Conservation (phyloP, 1,284 basidiomycete species). For the Prillingera fragicola region DNA sequence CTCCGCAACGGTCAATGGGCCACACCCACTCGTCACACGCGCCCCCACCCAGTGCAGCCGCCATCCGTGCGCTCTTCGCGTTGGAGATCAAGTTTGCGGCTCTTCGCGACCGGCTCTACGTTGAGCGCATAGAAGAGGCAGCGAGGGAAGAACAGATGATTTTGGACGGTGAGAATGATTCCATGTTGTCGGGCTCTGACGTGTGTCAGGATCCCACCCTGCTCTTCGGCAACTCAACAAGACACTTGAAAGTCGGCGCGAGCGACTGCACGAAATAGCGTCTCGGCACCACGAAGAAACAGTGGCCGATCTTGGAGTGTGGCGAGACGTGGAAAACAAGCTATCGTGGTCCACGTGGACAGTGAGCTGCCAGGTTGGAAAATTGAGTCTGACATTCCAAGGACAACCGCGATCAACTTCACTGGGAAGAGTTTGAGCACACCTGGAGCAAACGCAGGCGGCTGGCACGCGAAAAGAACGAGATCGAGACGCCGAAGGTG, state of each 20-base stretch:
- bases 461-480: constrained; percentile 53
- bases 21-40: constrained; percentile 38
- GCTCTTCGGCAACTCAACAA: constrained; percentile 51
- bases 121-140: constrained; percentile 55
- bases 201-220: constrained; percentile 52
- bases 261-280: constrained; percentile 42
- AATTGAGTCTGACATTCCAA: constrained; percentile 15
- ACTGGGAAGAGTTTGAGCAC: constrained; percentile 51
- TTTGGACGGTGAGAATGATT: constrained; percentile 46
- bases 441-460: constrained; percentile 51
- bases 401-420: constrained; percentile 45
- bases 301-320: constrained; percentile 46
- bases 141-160: constrained; percentile 54
- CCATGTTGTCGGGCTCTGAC: neutral
- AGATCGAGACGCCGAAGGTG: constrained; percentile 50
- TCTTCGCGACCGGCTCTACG: constrained; percentile 53
- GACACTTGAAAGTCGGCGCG: constrained; percentile 35
- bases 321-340: constrained; percentile 46
- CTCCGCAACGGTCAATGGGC: constrained; percentile 1
- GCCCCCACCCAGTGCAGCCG: constrained; percentile 46
- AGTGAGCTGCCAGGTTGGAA: constrained; percentile 25
- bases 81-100: constrained; percentile 56
- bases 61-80: constrained; percentile 52
- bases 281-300: constrained; percentile 44
- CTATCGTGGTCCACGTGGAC: constrained; percentile 53